Percentiles rank a stretch among this genome's conserved stretches.
Evolutionary conservation across 371 early-diverging fungal species (phyloP).

Genomic region (Mucor velutinosus): DNA sequence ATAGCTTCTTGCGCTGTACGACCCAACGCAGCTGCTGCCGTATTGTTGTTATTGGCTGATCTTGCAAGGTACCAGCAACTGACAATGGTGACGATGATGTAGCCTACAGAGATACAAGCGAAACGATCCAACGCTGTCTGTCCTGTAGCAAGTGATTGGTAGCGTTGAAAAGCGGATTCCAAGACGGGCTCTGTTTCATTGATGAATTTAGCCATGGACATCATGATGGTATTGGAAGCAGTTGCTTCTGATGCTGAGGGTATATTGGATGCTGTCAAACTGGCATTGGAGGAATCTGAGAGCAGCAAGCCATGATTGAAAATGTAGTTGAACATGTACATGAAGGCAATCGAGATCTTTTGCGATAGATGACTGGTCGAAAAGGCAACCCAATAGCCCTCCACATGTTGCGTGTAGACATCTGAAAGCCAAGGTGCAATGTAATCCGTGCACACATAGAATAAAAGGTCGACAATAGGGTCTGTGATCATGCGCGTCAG

Average conservation of each 20-base stretch:
- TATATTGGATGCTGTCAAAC: not conserved
- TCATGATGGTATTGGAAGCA: not conserved
- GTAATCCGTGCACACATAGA: slow-evolving; percentile 32
- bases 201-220: slow-evolving; percentile 1
- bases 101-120: slow-evolving; percentile 40
- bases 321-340: not conserved
- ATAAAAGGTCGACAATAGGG: slow-evolving; percentile 54
- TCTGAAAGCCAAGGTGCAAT: not conserved
- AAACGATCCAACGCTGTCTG: slow-evolving; percentile 34
- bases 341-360: not conserved
- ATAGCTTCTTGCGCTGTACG: slow-evolving; percentile 46
- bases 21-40: slow-evolving; percentile 28
- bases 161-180: slow-evolving; percentile 19
- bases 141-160: slow-evolving; percentile 40
- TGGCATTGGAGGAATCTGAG: not conserved
- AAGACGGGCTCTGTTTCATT: slow-evolving; percentile 15
- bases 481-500: slow-evolving; percentile 54
- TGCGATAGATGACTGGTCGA: not conserved
- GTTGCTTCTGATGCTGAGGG: not conserved
- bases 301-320: not conserved
- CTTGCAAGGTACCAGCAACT: slow-evolving; percentile 35
- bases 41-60: not conserved
- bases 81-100: slow-evolving; percentile 29
- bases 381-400: not conserved
- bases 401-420: not conserved